Base-by-base conservation (phyloP, 805 yeast genomes). In the Ogataea trehaloabstinens region DNA sequence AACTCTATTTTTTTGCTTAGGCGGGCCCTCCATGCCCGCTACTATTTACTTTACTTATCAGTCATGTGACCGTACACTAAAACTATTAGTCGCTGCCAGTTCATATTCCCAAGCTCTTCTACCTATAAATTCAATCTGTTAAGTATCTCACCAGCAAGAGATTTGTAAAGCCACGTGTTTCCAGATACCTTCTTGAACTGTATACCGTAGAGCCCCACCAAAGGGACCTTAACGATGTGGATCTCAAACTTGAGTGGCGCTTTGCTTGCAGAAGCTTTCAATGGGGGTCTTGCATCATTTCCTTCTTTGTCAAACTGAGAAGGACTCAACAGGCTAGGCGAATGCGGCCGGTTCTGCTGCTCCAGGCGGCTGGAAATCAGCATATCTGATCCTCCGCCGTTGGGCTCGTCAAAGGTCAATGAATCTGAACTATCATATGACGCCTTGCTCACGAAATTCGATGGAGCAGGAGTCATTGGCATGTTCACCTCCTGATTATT, bases 151-250 rank as follows among this genome's bases (percentile, higher is more conserved):
- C 91, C 81, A 2, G 97, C 97, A 56, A 90, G 70, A 7, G 89
- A 82, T 68, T 91, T 90, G 66, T 90, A 90, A 66, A 84, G 78
- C 97, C 97, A 90, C 2, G 96, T 87, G 60, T 91, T 89, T 55
- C 98, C 98, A 41, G 85, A 74, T 21, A 90, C 74, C 60, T 90
- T 90, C 71, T 91, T 91, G 69, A 90, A 89, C 61, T 91, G 97
- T 34, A 90, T 90, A 63, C 98, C 98, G 49, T 85, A 89, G 43
- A 91, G 70, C 4, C 95, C 88, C 38, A 90, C 85, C 49, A 90
- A 73, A 32, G 96, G 95, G 34, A 90, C 95, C 59, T 89, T 89
- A 28, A 90, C 97, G 46, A 90, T 80, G 59, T 85, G 89, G 46
- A 91, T 85, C 58, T 91, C 97, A 63, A 90, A 90, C 55, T 84